These are phyloP conservation scores for Ceratocystis eucalypticola DNA, from an alignment of 2,329 filamentous ascomycete genomes.

Conservation along the genomic window DNA sequence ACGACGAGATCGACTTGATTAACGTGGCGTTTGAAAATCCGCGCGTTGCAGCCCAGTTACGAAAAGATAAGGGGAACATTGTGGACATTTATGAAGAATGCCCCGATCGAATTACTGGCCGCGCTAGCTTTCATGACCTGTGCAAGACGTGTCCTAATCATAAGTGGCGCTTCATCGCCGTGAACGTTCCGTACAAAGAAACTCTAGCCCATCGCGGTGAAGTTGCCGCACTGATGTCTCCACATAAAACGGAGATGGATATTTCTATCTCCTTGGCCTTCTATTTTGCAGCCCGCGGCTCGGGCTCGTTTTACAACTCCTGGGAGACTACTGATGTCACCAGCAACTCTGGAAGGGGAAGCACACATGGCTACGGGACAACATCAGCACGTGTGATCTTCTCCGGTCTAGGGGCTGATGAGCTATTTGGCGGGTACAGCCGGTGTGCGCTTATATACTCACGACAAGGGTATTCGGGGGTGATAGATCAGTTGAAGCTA, in stretches of 20 bases:
- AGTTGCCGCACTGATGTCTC: conserved; percentile 68
- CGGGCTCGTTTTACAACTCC: conserved; percentile 30
- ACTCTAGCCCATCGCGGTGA: conserved; percentile 52
- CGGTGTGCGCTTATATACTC: conserved; percentile 68
- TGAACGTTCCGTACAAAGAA: conserved; percentile 69
- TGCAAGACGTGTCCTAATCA: conserved; percentile 52
- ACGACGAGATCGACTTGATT: conserved; percentile 68
- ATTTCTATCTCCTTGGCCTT: conserved; percentile 83
- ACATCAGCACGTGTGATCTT: conserved; percentile 71
- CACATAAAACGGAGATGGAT: conserved; percentile 98
- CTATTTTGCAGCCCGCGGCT: conserved; percentile 83
- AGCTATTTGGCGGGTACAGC: conserved; percentile 87
- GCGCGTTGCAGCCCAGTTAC: conserved; percentile 47
- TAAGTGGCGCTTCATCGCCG: conserved; percentile 68
- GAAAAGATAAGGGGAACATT: conserved; percentile 25
- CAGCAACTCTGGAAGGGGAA: not conserved
- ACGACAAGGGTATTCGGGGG: conserved; percentile 52
- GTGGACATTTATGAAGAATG: conserved; percentile 59
- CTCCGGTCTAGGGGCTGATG: conserved; percentile 87
- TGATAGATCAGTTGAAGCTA: conserved; percentile 70
- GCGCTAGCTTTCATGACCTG: conserved; percentile 67
- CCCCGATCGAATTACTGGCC: conserved; percentile 78
- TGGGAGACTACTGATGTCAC: conserved; percentile 11
- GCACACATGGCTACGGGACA: conserved; percentile 34
- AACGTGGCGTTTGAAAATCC: conserved; percentile 98